phyloP scores from a whole-genome alignment of 2,329 filamentous ascomycete species.

The Cladosporium sp. region DNA sequence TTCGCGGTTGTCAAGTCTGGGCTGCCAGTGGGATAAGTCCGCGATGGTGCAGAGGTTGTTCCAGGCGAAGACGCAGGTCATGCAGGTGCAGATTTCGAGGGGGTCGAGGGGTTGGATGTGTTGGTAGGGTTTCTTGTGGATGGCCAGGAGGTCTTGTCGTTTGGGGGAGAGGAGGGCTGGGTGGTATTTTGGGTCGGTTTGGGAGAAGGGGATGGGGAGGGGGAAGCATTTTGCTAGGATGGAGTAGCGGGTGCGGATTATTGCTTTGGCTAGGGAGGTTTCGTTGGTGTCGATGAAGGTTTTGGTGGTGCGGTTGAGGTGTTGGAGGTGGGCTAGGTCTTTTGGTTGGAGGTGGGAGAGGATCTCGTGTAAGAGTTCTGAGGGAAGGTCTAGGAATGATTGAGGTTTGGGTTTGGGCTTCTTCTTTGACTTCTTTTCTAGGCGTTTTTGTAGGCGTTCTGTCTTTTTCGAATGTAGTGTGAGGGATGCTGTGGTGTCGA shows the following conservation, averaged over 20 bases:
- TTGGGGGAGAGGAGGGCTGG: constrained; percentile 36
- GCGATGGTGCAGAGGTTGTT: constrained; percentile 51
- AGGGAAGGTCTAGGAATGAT: constrained; percentile 46
- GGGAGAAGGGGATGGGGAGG: constrained; percentile 43
- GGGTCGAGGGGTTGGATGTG: constrained; percentile 48
- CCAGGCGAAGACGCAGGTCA: constrained; percentile 54
- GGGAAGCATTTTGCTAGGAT: constrained; percentile 50
- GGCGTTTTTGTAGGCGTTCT: constrained; percentile 43
- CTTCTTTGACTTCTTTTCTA: constrained; percentile 38
- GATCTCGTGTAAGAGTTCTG: constrained; percentile 49
- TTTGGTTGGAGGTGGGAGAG: constrained; percentile 45
- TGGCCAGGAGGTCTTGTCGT: constrained; percentile 40
- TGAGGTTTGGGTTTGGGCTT: constrained; percentile 28
- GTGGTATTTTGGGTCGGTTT: constrained; percentile 35
- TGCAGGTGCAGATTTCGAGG: constrained; percentile 50
- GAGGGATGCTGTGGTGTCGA: constrained; percentile 48
- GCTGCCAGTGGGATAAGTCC: constrained; percentile 55
- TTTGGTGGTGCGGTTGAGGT: constrained; percentile 40
- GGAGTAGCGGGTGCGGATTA: constrained; percentile 46
- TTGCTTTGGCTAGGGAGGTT: constrained; percentile 37
- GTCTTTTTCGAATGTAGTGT: constrained; percentile 50
- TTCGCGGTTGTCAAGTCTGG: constrained; percentile 45
- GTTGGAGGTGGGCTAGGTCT: constrained; percentile 46
- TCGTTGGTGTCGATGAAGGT: constrained; percentile 44
- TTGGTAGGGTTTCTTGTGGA: constrained; percentile 49